Evolutionary conservation across 805 yeast species (phyloP).

Genomic region (Schizosaccharomyces japonicus): DNA sequence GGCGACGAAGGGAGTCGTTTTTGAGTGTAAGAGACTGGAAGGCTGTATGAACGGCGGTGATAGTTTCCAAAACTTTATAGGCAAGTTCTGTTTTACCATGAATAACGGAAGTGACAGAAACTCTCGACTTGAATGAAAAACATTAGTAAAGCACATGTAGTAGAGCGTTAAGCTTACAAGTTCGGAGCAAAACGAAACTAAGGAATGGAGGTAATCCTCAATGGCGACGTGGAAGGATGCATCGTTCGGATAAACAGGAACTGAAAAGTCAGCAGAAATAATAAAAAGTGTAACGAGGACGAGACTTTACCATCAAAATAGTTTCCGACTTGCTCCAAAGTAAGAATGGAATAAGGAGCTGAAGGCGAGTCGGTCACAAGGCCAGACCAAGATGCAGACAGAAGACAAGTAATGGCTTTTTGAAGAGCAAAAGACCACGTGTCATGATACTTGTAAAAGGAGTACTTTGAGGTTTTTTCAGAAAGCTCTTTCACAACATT

Average conservation of each 20-base stretch:
- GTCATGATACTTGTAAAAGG: constrained; percentile 8
- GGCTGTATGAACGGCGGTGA: constrained; percentile 14
- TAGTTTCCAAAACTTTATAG: constrained; percentile 9
- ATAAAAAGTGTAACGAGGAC: not conserved
- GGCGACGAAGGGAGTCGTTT: constrained; percentile 15
- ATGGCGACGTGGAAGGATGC: constrained; percentile 9
- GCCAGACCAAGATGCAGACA: constrained; percentile 7
- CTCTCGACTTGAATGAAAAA: constrained; percentile 9
- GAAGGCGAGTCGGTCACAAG: not conserved
- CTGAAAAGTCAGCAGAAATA: not conserved
- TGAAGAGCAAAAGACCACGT: constrained; percentile 8
- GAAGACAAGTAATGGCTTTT: constrained; percentile 6
- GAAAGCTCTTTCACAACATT: constrained; percentile 3
- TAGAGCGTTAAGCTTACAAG: constrained; percentile 6
- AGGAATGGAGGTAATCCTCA: constrained; percentile 15
- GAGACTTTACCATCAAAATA: constrained; percentile 5
- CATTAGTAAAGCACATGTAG: not conserved
- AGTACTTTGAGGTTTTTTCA: constrained; percentile 5
- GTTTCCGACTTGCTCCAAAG: constrained; percentile 6
- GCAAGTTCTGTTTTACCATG: constrained; percentile 9
- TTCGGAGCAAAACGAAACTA: constrained; percentile 12
- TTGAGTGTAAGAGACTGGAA: constrained; percentile 14
- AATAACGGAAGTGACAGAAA: constrained; percentile 14
- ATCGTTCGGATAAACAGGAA: constrained; percentile 2
- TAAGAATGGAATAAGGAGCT: not conserved